Evolutionary conservation across 345 rosid species (phyloP).

Genomic region (Citrus unshiu): DNA sequence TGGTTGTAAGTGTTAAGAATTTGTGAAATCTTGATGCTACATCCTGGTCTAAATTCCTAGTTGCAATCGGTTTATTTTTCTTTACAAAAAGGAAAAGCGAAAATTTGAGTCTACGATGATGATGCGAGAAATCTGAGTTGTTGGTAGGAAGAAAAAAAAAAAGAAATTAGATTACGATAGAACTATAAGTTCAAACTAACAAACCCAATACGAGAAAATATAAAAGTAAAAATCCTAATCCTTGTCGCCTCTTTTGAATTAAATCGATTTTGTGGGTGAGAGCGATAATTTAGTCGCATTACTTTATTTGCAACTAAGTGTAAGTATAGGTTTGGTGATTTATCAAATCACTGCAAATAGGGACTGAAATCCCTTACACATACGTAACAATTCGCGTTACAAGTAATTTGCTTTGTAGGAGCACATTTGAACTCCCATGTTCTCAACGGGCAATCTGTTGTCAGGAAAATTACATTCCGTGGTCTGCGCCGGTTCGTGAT

Average conservation of each 20-base stretch:
- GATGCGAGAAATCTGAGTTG: too few species aligned
- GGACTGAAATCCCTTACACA: not conserved
- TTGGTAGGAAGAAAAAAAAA: too few species aligned
- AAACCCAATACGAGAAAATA: too few species aligned
- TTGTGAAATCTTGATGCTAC: too few species aligned
- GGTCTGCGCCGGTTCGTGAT: conserved; percentile 34
- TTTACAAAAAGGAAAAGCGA: too few species aligned
- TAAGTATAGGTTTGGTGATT: not conserved
- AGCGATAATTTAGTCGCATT: not conserved
- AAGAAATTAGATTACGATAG: too few species aligned
- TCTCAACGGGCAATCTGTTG: conserved; percentile 48
- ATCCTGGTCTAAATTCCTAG: too few species aligned
- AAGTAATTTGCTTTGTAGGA: conserved; percentile 26
- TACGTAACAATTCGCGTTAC: conserved; percentile 14
- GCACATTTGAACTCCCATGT: conserved; percentile 39
- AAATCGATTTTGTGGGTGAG: not conserved
- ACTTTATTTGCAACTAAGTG: not conserved
- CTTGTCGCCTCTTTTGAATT: not conserved
- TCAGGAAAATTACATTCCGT: conserved; percentile 58
- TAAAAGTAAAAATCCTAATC: not conserved
- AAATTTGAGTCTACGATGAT: too few species aligned
- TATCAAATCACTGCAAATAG: not conserved
- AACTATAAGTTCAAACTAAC: too few species aligned
- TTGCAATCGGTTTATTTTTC: too few species aligned
- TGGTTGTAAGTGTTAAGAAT: not conserved